Evolutionary conservation across 768 basidiomycete genomes (phyloP).

Genomic region (Coprinopsis strossmayeri): DNA sequence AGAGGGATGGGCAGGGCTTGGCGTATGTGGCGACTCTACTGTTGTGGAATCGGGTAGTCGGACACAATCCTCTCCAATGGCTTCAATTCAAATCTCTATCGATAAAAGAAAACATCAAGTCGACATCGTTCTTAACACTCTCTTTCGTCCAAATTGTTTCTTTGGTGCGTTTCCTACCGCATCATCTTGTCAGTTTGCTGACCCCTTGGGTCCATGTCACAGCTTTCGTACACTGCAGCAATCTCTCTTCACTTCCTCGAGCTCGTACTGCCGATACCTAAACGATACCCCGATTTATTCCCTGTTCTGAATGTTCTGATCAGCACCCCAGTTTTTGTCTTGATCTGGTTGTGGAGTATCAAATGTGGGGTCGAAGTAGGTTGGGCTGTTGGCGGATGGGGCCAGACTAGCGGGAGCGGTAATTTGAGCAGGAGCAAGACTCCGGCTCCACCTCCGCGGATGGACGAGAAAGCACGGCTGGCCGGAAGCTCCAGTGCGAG

Average conservation of each 20-base stretch:
- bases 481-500: too few species aligned
- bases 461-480: too few species aligned
- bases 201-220: slow-evolving; percentile 8
- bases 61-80: slow-evolving; percentile 57
- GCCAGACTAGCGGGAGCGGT: too few species aligned
- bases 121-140: background rate
- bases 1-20: slow-evolving; percentile 67
- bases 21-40: slow-evolving; percentile 65
- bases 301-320: slow-evolving; percentile 80
- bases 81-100: background rate
- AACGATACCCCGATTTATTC: slow-evolving; percentile 80
- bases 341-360: slow-evolving; percentile 89
- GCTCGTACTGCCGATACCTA: slow-evolving; percentile 51
- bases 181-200: background rate
- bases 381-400: slow-evolving; percentile 69
- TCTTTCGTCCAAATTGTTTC: slow-evolving; percentile 52
- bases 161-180: slow-evolving; percentile 30
- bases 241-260: slow-evolving; percentile 60
- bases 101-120: slow-evolving; percentile 12
- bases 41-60: slow-evolving; percentile 81
- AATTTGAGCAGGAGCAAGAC: too few species aligned
- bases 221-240: slow-evolving; percentile 53
- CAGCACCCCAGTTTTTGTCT: slow-evolving; percentile 71
- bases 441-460: too few species aligned
- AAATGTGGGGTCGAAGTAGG: slow-evolving; percentile 71